Conservation (phyloP, 2,329 filamentous ascomycete species). For the Hymenoscyphus fraxineus region DNA sequence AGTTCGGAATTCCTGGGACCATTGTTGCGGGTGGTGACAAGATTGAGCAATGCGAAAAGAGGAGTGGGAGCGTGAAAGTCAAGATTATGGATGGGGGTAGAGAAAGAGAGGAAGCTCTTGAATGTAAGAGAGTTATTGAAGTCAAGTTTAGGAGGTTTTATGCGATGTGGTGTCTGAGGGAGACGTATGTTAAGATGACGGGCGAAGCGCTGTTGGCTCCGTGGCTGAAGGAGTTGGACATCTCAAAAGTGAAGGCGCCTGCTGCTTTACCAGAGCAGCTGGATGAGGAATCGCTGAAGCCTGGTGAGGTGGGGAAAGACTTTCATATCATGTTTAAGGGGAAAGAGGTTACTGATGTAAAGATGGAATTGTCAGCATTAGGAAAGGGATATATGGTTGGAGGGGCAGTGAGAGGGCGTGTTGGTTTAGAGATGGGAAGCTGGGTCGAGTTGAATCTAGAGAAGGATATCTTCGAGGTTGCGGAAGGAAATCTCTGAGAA, state of each 20-base stretch:
- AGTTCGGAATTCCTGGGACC: constrained; percentile 13
- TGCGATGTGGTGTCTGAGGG: constrained; percentile 73
- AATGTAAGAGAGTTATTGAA: constrained; percentile 44
- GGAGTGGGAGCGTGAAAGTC: constrained; percentile 21
- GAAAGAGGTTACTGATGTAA: constrained; percentile 27
- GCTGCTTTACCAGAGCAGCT: constrained; percentile 10
- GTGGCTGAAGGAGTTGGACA: constrained; percentile 70
- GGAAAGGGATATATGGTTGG: constrained; percentile 33
- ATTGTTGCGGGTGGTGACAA: constrained; percentile 19
- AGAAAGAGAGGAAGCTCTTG: constrained; percentile 25
- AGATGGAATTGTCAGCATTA: constrained; percentile 30
- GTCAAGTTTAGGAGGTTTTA: constrained; percentile 68
- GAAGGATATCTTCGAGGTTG: constrained; percentile 26
- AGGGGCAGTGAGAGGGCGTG: constrained; percentile 22
- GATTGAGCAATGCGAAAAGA: constrained; percentile 29
- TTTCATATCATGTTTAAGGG: constrained; percentile 29
- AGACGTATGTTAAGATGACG: constrained; percentile 80
- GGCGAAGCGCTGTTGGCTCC: constrained; percentile 71
- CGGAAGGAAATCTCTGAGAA: constrained; percentile 16
- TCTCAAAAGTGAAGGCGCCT: constrained; percentile 49
- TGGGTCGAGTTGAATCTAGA: constrained; percentile 25
- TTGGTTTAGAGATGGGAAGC: constrained; percentile 7
- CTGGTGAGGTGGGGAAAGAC: constrained; percentile 21
- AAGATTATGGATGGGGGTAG: constrained; percentile 12
- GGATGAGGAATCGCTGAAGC: constrained; percentile 20